Percentiles rank a stretch among this genome's conserved stretches.
These are phyloP conservation scores for Trichophyton verrucosum DNA, from an alignment of 2,329 filamentous ascomycete genomes.

Conservation along the genomic window DNA sequence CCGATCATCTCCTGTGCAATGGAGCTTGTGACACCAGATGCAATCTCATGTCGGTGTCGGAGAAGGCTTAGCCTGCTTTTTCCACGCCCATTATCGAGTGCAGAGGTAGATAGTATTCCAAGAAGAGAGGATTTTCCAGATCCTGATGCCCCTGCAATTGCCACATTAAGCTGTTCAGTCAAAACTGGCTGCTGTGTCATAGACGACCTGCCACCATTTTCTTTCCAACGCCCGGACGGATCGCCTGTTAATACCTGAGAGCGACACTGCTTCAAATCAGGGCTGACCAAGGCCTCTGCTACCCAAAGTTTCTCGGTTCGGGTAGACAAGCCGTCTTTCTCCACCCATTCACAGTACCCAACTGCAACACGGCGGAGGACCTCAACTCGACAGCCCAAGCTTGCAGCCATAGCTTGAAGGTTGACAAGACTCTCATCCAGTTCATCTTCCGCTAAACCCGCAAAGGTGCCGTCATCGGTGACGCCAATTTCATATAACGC, in stretches of 20 bases:
- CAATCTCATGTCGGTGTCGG: slow-evolving; percentile 87
- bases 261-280: slow-evolving; percentile 39
- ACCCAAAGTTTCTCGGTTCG: slow-evolving; percentile 59
- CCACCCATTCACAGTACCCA: slow-evolving; percentile 58
- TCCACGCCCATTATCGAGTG: slow-evolving; percentile 80
- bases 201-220: slow-evolving; percentile 1
- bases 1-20: slow-evolving; percentile 89
- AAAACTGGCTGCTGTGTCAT: slow-evolving; percentile 12
- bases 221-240: background rate
- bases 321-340: slow-evolving; percentile 9
- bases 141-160: slow-evolving; percentile 75
- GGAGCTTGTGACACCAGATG: slow-evolving; percentile 83
- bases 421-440: slow-evolving; percentile 82
- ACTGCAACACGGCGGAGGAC: slow-evolving; percentile 72
- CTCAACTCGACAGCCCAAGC: slow-evolving; percentile 73
- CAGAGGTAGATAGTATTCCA: slow-evolving; percentile 76
- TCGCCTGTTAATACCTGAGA: slow-evolving; percentile 19
- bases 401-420: slow-evolving; percentile 79
- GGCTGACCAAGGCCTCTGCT: slow-evolving; percentile 77
- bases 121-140: slow-evolving; percentile 87
- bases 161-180: slow-evolving; percentile 53
- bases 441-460: slow-evolving; percentile 80
- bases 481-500: slow-evolving; percentile 95
- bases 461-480: slow-evolving; percentile 80
- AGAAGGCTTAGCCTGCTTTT: slow-evolving; percentile 79